Conservation (phyloP, 2,329 filamentous ascomycete genomes). For the Neopestalotiopsis sp. region DNA sequence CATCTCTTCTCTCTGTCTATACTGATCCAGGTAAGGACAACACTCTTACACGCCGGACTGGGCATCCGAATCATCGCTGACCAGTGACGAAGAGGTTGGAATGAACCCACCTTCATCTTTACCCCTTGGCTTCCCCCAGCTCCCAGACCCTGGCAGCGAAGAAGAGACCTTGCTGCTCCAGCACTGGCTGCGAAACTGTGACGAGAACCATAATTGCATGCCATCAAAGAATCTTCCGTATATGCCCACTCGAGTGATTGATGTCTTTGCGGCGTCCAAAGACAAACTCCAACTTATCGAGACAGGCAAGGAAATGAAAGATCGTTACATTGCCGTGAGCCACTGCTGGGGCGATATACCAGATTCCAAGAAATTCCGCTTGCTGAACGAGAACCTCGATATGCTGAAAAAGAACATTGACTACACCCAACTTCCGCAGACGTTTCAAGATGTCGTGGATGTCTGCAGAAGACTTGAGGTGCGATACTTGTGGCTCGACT, state of each 20-base stretch:
- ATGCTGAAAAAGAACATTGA: conserved; percentile 12
- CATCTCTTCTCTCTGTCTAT: conserved; percentile 20
- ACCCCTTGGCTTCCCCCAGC: conserved; percentile 19
- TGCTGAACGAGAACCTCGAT: background rate
- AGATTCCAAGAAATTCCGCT: background rate
- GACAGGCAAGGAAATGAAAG: background rate
- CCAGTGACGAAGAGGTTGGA: background rate
- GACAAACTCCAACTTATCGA: conserved; percentile 7
- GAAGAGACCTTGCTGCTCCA: conserved; percentile 15
- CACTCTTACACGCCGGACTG: background rate
- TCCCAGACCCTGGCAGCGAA: conserved; percentile 17
- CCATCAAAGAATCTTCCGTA: background rate
- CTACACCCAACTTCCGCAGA: conserved; percentile 16
- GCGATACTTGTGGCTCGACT: conserved; percentile 21
- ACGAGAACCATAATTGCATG: conserved; percentile 3
- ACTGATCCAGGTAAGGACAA: conserved; percentile 11
- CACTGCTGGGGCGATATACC: conserved; percentile 17
- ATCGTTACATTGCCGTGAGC: conserved; percentile 12
- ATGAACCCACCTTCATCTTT: background rate
- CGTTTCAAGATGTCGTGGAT: conserved; percentile 23
- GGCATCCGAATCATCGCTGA: background rate
- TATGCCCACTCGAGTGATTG: conserved; percentile 23
- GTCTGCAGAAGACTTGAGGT: conserved; percentile 19
- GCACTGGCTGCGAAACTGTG: conserved; percentile 18
- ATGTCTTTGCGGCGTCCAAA: conserved; percentile 9